Evolutionary conservation across 495 filamentous ascomycete genomes (phyloP).

Genomic region (Parmelia sp.): DNA sequence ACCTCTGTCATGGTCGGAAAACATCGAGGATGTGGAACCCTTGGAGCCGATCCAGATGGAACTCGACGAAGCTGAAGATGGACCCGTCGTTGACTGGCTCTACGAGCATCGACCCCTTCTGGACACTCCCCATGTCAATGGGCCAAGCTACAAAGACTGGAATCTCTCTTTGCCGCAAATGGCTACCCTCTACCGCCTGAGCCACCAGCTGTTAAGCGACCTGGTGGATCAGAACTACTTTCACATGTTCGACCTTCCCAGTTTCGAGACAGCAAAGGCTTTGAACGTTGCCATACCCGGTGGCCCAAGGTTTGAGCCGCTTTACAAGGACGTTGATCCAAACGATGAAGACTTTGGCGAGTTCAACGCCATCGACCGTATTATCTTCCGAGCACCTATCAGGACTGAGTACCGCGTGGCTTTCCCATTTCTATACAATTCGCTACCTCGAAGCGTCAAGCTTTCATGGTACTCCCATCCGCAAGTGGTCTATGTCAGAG

Average conservation of each 20-base stretch:
- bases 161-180: constrained; percentile 92
- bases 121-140: constrained; percentile 91
- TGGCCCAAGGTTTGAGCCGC: constrained; percentile 91
- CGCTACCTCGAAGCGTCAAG: constrained; percentile 88
- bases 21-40: constrained; percentile 97
- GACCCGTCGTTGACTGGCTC: constrained; percentile 88
- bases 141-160: constrained; percentile 95
- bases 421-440: constrained; percentile 94
- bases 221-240: constrained; percentile 95
- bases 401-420: constrained; percentile 94
- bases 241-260: constrained; percentile 95
- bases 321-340: constrained; percentile 98
- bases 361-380: constrained; percentile 99
- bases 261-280: constrained; percentile 94
- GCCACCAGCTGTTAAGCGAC: constrained; percentile 85
- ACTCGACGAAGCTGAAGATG: constrained; percentile 92
- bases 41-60: constrained; percentile 99
- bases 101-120: constrained; percentile 91
- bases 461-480: constrained; percentile 91
- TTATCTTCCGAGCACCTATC: constrained; percentile 95
- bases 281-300: constrained; percentile 96
- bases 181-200: constrained; percentile 89
- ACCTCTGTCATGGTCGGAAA: constrained; percentile 94
- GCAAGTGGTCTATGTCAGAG: constrained; percentile 82
- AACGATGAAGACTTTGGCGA: constrained; percentile 99